phyloP scores from a whole-genome alignment of 768 basidiomycete genomes.

The Clitopilus hobsonii region DNA sequence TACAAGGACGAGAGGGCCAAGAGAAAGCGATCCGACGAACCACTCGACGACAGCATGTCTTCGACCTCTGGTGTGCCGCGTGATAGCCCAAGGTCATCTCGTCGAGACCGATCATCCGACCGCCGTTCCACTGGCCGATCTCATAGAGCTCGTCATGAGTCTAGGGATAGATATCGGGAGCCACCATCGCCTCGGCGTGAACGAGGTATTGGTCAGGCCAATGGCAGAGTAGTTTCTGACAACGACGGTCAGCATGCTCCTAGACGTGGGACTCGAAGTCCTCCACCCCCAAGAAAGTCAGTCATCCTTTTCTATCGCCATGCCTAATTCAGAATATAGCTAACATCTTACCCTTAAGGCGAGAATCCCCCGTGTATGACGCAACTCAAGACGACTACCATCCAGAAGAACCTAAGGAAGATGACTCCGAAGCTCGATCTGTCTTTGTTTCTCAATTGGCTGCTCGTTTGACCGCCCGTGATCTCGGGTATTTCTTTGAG shows the following conservation, averaged over 20 bases:
- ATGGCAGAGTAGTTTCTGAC: constrained; percentile 38
- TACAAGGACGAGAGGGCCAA: constrained; percentile 43
- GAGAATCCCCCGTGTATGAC: constrained; percentile 70
- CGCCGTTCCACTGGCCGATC: constrained; percentile 45
- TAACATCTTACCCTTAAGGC: constrained; percentile 33
- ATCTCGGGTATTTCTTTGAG: constrained; percentile 98
- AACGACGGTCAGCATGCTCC: constrained; percentile 25
- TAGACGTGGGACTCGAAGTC: constrained; percentile 32
- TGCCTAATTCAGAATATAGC: not conserved
- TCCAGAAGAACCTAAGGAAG: constrained; percentile 87
- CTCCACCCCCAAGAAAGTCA: constrained; percentile 44
- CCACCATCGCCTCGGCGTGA: constrained; percentile 38
- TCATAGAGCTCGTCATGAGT: constrained; percentile 36
- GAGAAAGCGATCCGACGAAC: constrained; percentile 56
- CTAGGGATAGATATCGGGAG: constrained; percentile 63
- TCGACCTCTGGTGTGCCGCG: constrained; percentile 23
- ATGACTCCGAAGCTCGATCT: constrained; percentile 97
- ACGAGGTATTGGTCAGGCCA: constrained; percentile 31
- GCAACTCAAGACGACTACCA: constrained; percentile 66
- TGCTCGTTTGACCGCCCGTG: constrained; percentile 92
- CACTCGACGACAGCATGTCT: constrained; percentile 26
- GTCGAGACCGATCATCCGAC: constrained; percentile 53
- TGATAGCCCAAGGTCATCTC: constrained; percentile 44
- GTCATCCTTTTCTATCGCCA: constrained; percentile 10
- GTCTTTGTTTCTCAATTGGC: constrained; percentile 99